Percentiles rank a stretch among this genome's conserved stretches.
Conservation (phyloP, 495 filamentous ascomycete species). For the Bacidia gigantensis region DNA sequence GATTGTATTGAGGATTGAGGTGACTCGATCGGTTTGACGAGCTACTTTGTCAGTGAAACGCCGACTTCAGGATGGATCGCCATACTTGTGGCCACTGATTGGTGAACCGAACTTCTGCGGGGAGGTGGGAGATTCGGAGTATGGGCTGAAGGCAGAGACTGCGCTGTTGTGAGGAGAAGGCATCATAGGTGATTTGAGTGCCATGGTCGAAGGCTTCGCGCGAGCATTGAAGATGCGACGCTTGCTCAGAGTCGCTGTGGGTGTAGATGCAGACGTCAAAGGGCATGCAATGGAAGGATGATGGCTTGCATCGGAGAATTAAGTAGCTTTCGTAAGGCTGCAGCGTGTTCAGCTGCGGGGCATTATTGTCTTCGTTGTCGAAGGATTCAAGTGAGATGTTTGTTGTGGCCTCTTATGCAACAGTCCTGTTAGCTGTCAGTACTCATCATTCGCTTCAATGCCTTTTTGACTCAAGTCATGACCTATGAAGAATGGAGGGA, state of each 20-base stretch:
- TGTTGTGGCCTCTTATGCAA: neutral
- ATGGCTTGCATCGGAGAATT: neutral
- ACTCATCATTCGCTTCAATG: neutral
- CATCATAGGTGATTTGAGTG: slow-evolving; percentile 18
- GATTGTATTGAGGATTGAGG: slow-evolving; percentile 17
- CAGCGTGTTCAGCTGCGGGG: slow-evolving; percentile 4
- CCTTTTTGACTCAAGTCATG: neutral
- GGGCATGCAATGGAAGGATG: neutral
- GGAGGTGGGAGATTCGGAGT: slow-evolving; percentile 20
- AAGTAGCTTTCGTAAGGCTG: slow-evolving; percentile 3
- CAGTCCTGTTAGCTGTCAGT: neutral
- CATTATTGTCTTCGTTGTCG: neutral
- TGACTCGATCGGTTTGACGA: slow-evolving; percentile 15
- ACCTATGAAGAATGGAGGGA: neutral
- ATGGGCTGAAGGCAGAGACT: slow-evolving; percentile 21
- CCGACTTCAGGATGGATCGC: neutral
- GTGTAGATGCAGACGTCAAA: neutral
- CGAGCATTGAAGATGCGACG: neutral
- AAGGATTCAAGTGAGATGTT: neutral
- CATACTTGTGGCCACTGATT: slow-evolving; percentile 3
- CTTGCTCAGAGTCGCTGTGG: neutral
- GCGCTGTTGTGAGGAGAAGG: slow-evolving; percentile 17
- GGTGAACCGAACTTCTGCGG: slow-evolving; percentile 17
- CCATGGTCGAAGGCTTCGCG: slow-evolving; percentile 10
- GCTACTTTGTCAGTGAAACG: slow-evolving; percentile 5